Base-by-base conservation (phyloP, 352 stramenopile species). In the Phytophthora syringae region DNA sequence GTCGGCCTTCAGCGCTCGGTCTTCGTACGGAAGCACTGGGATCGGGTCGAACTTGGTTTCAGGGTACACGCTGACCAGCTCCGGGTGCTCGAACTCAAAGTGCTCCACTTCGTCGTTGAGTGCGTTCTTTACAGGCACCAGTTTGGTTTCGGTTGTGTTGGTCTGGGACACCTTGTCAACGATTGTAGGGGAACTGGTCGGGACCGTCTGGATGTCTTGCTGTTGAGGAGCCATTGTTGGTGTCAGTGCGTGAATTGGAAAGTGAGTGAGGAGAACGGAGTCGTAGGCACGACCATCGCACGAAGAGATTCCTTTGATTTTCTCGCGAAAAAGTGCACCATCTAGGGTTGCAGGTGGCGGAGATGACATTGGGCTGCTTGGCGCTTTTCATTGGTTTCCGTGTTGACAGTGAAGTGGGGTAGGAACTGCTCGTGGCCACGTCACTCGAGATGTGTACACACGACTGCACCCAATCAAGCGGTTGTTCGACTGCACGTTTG, bases 151-250 rank as follows among this genome's bases (percentile, higher is more conserved):
- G 16, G 37, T 43, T 20, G 16, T 22, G 16, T 43, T 43, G 16
- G 37, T 12, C 36, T 42, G 36, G 36, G 36, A 5, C 36, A 43
- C 18, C 21, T 52, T 63, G 15, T 61, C 20, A 12, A 50, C 30
- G 16, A 56, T 13, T 9, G 32, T 25, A 49, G 59, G n/a, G 2
- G 24, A 2, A 21, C 24, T 64, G 34, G 32, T 64, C n/a, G 52
- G 24, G 16, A 47, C 30, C 1, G 21, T 59, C 20, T 65, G 58
- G 5, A 15, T 18, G 37, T 65, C 58, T 63, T 64, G 60, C 13
- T 68, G 60, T 56, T 68, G 60, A 56, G 60, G 60, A 27, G 60
- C 60, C 60, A 68, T 79, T 73, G 61, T 60, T 70, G 52, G 58
- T 60, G 61, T 37, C 7, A 28, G 21, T 9, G n/a, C 45, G 52